Conservation (phyloP, 805 yeast species). For the Ogataea trehalophila region DNA sequence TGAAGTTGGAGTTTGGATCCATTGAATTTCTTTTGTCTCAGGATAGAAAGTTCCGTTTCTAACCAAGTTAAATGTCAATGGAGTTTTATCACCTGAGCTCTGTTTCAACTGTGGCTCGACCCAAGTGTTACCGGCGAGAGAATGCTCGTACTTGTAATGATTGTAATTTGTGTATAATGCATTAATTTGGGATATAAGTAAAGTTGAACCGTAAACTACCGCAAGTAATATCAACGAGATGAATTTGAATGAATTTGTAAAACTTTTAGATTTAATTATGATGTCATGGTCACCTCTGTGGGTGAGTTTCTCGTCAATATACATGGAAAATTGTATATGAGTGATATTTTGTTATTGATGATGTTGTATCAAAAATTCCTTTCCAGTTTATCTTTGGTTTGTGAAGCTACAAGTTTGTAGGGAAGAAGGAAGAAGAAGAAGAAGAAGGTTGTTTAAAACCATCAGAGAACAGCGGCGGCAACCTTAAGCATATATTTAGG, state of each 20-base stretch:
- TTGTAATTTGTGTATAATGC: constrained; percentile 9
- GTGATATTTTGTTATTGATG: too few relatives aligned
- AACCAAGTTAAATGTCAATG: constrained; percentile 37
- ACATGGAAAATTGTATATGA: constrained; percentile 1
- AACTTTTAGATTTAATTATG: not conserved
- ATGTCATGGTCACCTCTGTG: not conserved
- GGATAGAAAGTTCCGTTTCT: constrained; percentile 59
- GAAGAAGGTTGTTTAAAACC: not conserved
- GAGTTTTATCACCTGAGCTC: constrained; percentile 14
- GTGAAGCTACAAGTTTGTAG: too few relatives aligned
- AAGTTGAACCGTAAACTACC: constrained; percentile 21
- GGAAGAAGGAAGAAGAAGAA: not conserved
- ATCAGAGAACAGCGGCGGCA: not conserved
- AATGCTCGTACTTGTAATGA: constrained; percentile 1
- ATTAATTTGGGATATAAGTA: constrained; percentile 19
- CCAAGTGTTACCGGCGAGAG: not conserved
- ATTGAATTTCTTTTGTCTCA: constrained; percentile 51
- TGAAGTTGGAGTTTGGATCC: constrained; percentile 57
- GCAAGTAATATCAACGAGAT: constrained; percentile 7
- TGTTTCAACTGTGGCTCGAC: not conserved
- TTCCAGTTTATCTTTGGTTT: too few relatives aligned
- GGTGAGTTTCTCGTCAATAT: constrained; percentile 3
- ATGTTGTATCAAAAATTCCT: too few relatives aligned
- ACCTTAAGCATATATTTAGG: not conserved
- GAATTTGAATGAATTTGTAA: constrained; percentile 5